phyloP scores from a whole-genome alignment of 192 early-diverging fungal genomes.

The Cetraspora pellucida region DNA sequence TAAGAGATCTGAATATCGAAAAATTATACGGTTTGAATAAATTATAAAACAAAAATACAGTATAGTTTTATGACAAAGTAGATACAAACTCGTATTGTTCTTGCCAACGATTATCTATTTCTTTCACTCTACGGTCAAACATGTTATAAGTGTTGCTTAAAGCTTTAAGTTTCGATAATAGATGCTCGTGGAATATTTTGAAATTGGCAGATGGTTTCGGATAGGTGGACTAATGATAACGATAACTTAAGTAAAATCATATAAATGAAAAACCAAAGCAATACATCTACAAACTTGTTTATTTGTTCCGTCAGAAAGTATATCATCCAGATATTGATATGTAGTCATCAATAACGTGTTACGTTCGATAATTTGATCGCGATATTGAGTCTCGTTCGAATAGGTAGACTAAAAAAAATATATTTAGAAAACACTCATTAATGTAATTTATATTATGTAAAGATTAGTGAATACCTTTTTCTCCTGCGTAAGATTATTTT shows the following conservation, averaged over 20 bases:
- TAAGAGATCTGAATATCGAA: no score
- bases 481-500: conserved; percentile 28
- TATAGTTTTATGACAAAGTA: no score
- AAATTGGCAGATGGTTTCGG: conserved; percentile 49
- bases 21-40: no score
- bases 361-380: conserved; percentile 43
- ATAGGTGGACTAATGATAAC: no score
- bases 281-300: conserved; percentile 36
- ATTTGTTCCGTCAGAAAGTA: conserved; percentile 42
- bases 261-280: no score
- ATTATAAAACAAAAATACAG: no score
- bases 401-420: no score
- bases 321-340: conserved; percentile 42
- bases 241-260: no score
- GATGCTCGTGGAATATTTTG: conserved; percentile 41
- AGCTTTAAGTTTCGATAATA: conserved; percentile 43
- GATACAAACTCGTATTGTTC: conserved; percentile 40
- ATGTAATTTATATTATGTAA: no score
- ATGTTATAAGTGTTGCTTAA: conserved; percentile 40
- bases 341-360: conserved; percentile 45
- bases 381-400: conserved; percentile 30
- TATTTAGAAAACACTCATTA: no score
- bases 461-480: no score
- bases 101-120: conserved; percentile 42
- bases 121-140: conserved; percentile 46